Evolutionary conservation across 257 asterid genomes (phyloP).

Genomic region (Cruciata laevipes): DNA sequence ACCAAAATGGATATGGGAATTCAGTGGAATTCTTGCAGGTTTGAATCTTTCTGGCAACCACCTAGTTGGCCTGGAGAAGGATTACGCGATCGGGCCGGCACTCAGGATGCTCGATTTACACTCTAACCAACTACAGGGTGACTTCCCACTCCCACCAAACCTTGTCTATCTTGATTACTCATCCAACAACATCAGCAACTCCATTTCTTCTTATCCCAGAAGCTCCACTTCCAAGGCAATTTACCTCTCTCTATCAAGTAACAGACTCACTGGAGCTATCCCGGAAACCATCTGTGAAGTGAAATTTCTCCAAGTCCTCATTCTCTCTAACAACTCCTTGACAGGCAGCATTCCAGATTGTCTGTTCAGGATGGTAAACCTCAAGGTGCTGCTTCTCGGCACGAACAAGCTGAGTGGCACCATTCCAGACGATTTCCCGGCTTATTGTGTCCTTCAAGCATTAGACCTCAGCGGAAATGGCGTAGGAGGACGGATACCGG

Average conservation of each 20-base stretch:
- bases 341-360: constrained; percentile 38
- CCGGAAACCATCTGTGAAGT: constrained; percentile 36
- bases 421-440: constrained; percentile 3
- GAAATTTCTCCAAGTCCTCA: constrained; percentile 32
- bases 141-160: constrained; percentile 20
- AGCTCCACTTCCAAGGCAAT: neutral
- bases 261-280: constrained; percentile 29
- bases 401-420: constrained; percentile 9
- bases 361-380: constrained; percentile 1
- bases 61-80: constrained; percentile 18
- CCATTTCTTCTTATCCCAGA: constrained; percentile 33
- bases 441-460: constrained; percentile 24
- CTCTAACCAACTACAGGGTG: constrained; percentile 27
- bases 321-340: constrained; percentile 33
- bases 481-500: constrained; percentile 34
- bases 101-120: constrained; percentile 22
- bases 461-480: constrained; percentile 39
- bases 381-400: constrained; percentile 33
- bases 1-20: constrained; percentile 38
- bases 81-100: constrained; percentile 12
- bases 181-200: constrained; percentile 30
- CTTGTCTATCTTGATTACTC: constrained; percentile 40
- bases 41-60: constrained; percentile 33
- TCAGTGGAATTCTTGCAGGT: constrained; percentile 4
- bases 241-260: constrained; percentile 32